phyloP scores from a whole-genome alignment of 2,329 filamentous ascomycete species.

The Epichloe festucae region DNA sequence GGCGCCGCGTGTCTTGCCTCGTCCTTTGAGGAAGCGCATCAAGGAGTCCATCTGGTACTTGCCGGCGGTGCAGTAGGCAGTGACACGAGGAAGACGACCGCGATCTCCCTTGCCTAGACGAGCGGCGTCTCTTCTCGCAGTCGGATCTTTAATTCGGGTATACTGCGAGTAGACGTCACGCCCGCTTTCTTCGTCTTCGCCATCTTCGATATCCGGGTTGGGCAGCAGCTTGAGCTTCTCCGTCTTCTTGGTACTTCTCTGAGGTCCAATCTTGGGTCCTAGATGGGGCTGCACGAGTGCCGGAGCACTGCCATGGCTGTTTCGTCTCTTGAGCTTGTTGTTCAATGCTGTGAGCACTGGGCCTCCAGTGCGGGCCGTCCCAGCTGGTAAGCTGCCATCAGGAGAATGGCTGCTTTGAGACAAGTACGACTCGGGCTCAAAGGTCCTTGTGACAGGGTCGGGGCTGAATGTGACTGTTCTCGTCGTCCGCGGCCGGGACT shows the following conservation, averaged over 20 bases:
- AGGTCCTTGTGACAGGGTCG: constrained; percentile 49
- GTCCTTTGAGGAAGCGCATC: constrained; percentile 82
- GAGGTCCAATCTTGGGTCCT: constrained; percentile 71
- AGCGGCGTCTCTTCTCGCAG: constrained; percentile 80
- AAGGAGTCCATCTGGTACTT: constrained; percentile 82
- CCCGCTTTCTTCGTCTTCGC: constrained; percentile 75
- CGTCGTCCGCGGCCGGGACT: constrained; percentile 29
- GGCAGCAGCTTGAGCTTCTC: constrained; percentile 97
- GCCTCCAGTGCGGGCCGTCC: constrained; percentile 25
- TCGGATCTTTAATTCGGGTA: constrained; percentile 93
- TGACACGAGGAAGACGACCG: constrained; percentile 75
- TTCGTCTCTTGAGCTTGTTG: constrained; percentile 73
- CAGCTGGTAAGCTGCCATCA: constrained; percentile 13
- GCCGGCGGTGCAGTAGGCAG: constrained; percentile 90
- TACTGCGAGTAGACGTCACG: constrained; percentile 97
- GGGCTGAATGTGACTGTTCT: constrained; percentile 70
- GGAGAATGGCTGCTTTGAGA: constrained; percentile 11
- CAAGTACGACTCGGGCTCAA: constrained; percentile 34
- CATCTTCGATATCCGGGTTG: constrained; percentile 72
- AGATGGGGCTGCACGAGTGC: constrained; percentile 22
- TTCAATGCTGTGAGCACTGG: constrained; percentile 69
- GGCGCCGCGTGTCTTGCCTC: constrained; percentile 62
- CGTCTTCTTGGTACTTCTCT: constrained; percentile 86
- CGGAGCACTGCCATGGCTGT: constrained; percentile 54
- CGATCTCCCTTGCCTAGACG: constrained; percentile 87